phyloP scores from a whole-genome alignment of 2,329 filamentous ascomycete genomes.

The Pezicula rhizophila region DNA sequence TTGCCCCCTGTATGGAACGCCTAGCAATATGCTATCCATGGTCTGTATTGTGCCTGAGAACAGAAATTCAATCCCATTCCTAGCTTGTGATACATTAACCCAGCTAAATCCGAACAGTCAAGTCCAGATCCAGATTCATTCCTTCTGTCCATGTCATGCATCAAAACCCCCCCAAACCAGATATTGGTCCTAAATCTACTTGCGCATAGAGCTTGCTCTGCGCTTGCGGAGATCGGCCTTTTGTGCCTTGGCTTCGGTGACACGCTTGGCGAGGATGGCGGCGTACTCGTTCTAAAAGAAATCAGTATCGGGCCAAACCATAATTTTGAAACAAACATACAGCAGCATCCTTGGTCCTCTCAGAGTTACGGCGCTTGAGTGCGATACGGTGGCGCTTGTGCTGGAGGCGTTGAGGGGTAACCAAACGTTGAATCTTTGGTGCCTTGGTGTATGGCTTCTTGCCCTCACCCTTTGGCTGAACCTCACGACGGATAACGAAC shows the following conservation, averaged over 20 bases:
- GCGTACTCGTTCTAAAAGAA: slow-evolving; percentile 85
- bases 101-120: not conserved
- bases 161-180: not conserved
- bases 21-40: slow-evolving; percentile 16
- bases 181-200: slow-evolving; percentile 47
- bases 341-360: slow-evolving; percentile 98
- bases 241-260: slow-evolving; percentile 89
- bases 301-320: slow-evolving; percentile 29
- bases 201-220: slow-evolving; percentile 90
- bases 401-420: slow-evolving; percentile 98
- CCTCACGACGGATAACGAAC: slow-evolving; percentile 98
- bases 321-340: slow-evolving; percentile 54
- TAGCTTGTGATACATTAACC: slow-evolving; percentile 4
- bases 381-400: slow-evolving; percentile 98
- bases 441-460: slow-evolving; percentile 99
- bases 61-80: not conserved
- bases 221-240: slow-evolving; percentile 95
- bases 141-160: not conserved
- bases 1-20: slow-evolving; percentile 10
- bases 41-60: slow-evolving; percentile 1
- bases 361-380: slow-evolving; percentile 95
- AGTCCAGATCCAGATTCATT: not conserved
- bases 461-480: slow-evolving; percentile 95
- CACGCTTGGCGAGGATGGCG: slow-evolving; percentile 92
- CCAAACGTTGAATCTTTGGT: slow-evolving; percentile 98